Evolutionary conservation across 129 eudicot genomes (phyloP), one percentile per base, ranked within the genome.

Genomic region (Centrapalus pauciflorus): DNA sequence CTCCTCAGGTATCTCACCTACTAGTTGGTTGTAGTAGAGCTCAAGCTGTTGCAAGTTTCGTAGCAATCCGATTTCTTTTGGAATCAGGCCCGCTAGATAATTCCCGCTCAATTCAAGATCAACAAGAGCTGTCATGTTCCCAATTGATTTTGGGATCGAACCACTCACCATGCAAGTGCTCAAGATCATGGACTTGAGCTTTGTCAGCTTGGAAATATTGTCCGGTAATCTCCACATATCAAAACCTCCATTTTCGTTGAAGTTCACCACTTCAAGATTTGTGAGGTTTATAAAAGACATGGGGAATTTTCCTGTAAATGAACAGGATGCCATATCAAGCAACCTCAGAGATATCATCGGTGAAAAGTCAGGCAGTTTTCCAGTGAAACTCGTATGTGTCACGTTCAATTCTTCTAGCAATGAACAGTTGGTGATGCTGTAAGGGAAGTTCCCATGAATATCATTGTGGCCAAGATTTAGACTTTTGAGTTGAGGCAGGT

Each of bases 81-180:
- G 96, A 46, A 91, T 61, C 59, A 62, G 54, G 25, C 97, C 98
- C 5, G 48, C 59, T 4, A 87, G 61, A 70, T 14, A 71, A 45
- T 91, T 91, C 4, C 93, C 96, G 32, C 80, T 68, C 76, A 91
- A 73, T 70, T 91, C 97, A 34, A 91, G 94, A 76, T 91, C 97
- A 72, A 85, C 80, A 5, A 91, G 85, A 0, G 88, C 71, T 1
- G 88, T 81, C 90, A 91, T 85, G 72, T 91, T 91, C 19, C 97
- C 90, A n/a, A 91, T 34, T 7, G 70, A 55, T 35, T 79, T 72
- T 7, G 92, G 95, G 58, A 91, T 83, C 20, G 11, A 58, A 7
- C 97, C 97, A 24, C 67, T 41, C 28, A 85, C 35, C 74, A 34
- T 82, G 82, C 94, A 84, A 1, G 83, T 79, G 17, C 87, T 61